Base-by-base conservation (phyloP, 2,329 filamentous ascomycete species). In the Phoma herbarum region DNA sequence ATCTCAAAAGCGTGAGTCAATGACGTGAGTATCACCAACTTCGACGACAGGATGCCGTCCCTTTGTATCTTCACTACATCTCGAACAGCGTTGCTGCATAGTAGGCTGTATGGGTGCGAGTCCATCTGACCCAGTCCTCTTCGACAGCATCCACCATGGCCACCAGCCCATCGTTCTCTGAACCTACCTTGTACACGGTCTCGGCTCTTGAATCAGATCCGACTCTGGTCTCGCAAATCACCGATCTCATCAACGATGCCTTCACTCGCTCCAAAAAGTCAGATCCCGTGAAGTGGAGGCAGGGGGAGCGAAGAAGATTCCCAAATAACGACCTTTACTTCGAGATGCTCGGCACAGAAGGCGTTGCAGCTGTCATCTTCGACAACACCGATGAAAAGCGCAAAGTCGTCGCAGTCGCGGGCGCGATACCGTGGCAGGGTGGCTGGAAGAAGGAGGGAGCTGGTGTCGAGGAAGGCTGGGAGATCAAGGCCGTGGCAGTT, bases 401-500 rank as follows among this genome's bases (percentile, higher is more conserved):
- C 2, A 70, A 64, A n/a, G 45, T 69, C 0, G 52, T 73, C 20
- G 71, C 68, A 6, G 69, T 64, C 26, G 65, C 69, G 11, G 64
- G 60, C 1, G 63, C 64, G 1, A 49, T 72, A 6, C 67, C 68
- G 1, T 73, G 71, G 71, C 50, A 43, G 39, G 71, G 69, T 4
- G 71, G 67, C 2, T 68, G 60, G 63, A 44, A 44, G 4, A 60
- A 60, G 22, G 63, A 71, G 45, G 62, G 62, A 18, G 52, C 64
- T 2, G 48, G 29, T 0, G 44, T 25, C 1, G 70, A 73, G 50
- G 28, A 51, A 10, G 71, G 71, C 0, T 74, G 66, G 67, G 71
- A 74, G 29, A 60, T 72, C 9, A 73, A 73, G 26, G 63, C 62
- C 1, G 66, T 74, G 0, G 67, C 63, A 42, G 70, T 73, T 0